Percentiles rank a stretch among this genome's conserved stretches.
These are phyloP conservation scores for Schizophyllum amplum DNA, from an alignment of 1,284 basidiomycete genomes.

Conservation along the genomic window DNA sequence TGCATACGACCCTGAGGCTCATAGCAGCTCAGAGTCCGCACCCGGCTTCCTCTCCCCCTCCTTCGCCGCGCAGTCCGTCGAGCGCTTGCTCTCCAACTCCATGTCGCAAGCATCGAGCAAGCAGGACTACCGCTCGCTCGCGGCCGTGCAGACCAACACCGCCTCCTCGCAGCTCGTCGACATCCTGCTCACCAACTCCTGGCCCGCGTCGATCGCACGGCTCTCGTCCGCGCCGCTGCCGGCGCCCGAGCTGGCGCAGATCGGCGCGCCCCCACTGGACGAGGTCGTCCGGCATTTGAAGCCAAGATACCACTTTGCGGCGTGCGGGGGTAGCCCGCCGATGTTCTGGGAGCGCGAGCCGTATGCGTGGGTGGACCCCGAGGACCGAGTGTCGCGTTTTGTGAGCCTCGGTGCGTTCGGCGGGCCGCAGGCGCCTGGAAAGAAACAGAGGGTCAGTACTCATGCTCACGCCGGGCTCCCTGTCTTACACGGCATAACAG, in stretches of 20 bases:
- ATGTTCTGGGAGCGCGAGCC: slow-evolving; percentile 93
- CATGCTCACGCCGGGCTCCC: not conserved
- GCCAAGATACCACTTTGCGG: slow-evolving; percentile 76
- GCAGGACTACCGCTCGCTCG: slow-evolving; percentile 55
- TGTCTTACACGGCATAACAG: slow-evolving; percentile 16
- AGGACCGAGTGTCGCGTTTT: slow-evolving; percentile 65
- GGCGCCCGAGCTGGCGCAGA: slow-evolving; percentile 33
- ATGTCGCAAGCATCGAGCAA: slow-evolving; percentile 40
- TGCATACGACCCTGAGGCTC: slow-evolving; percentile 57
- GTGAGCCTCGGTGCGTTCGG: slow-evolving; percentile 86
- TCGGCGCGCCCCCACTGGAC: slow-evolving; percentile 52
- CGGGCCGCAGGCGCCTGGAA: slow-evolving; percentile 46
- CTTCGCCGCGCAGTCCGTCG: slow-evolving; percentile 62
- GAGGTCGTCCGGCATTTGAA: slow-evolving; percentile 59
- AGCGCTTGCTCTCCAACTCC: slow-evolving; percentile 63
- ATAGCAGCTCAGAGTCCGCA: slow-evolving; percentile 44
- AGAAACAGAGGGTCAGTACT: slow-evolving; percentile 73
- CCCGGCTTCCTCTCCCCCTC: slow-evolving; percentile 67
- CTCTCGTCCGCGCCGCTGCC: slow-evolving; percentile 50
- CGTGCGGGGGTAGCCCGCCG: slow-evolving; percentile 45
- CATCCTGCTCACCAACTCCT: slow-evolving; percentile 74
- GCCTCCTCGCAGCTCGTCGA: slow-evolving; percentile 66
- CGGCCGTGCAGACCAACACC: slow-evolving; percentile 54
- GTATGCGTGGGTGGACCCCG: slow-evolving; percentile 72
- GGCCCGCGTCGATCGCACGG: slow-evolving; percentile 65